These are phyloP conservation scores for Babesia sp. DNA, from an alignment of 169 alveolate genomes.

Conservation along the genomic window DNA sequence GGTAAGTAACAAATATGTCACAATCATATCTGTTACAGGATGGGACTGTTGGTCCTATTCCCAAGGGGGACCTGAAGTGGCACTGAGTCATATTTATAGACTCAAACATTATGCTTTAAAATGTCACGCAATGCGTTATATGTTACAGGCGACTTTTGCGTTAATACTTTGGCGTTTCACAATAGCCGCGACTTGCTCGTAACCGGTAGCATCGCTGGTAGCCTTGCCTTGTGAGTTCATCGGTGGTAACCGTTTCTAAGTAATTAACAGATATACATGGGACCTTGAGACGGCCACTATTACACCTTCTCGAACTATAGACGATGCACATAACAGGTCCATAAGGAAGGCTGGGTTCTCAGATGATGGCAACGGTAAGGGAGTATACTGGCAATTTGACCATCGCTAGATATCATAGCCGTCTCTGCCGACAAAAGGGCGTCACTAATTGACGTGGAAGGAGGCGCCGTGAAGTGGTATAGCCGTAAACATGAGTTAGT, in stretches of 20 bases:
- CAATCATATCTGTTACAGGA: conserved; percentile 26
- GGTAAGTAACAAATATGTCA: conserved; percentile 9
- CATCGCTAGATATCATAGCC: conserved; percentile 19
- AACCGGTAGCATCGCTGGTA: conserved; percentile 47
- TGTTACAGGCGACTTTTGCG: conserved; percentile 18
- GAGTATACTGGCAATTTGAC: neutral
- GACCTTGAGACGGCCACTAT: neutral
- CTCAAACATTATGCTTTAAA: neutral
- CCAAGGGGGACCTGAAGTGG: conserved; percentile 71
- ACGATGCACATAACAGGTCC: conserved; percentile 43
- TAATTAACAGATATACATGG: neutral
- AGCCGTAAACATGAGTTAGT: conserved; percentile 58
- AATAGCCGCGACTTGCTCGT: conserved; percentile 23
- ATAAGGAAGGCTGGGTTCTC: conserved; percentile 40
- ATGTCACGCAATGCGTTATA: neutral
- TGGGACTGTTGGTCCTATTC: conserved; percentile 57
- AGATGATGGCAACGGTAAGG: conserved; percentile 36
- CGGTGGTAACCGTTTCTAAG: neutral
- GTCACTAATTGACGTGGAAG: conserved; percentile 39
- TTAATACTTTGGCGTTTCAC: conserved; percentile 54
- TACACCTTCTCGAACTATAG: conserved; percentile 11
- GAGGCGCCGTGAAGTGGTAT: conserved; percentile 36
- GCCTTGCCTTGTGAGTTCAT: conserved; percentile 22
- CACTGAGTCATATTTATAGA: conserved; percentile 20
- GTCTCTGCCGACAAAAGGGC: conserved; percentile 58